phyloP scores from a whole-genome alignment of 148 eudicot genomes.

The Vaccinium corymbosum region DNA sequence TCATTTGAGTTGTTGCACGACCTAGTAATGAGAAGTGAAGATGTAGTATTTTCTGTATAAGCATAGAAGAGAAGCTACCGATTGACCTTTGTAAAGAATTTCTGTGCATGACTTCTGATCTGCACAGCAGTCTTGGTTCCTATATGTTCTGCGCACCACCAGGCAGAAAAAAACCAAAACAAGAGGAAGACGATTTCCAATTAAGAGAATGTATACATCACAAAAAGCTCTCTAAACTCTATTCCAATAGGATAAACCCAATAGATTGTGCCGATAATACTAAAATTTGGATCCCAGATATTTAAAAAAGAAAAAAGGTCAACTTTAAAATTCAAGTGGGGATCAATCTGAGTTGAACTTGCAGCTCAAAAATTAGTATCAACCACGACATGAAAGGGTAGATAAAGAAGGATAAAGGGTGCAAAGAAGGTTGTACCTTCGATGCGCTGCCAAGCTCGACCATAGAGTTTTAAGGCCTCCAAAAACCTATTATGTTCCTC shows the following conservation, averaged over 20 bases:
- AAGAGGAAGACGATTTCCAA: conserved; percentile 41
- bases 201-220: conserved; percentile 33
- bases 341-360: conserved; percentile 9
- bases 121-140: conserved; percentile 99
- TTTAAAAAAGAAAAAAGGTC: not conserved
- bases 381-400: not conserved
- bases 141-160: conserved; percentile 74
- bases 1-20: not conserved
- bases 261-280: conserved; percentile 10
- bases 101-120: conserved; percentile 98
- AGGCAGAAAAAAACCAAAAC: conserved; percentile 24
- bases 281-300: conserved; percentile 6
- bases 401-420: not conserved
- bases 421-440: conserved; percentile 56
- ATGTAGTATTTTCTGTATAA: conserved; percentile 10
- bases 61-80: conserved; percentile 42
- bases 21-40: conserved; percentile 5
- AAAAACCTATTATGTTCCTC: conserved; percentile 94
- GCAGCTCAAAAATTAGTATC: conserved; percentile 14
- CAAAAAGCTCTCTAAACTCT: conserved; percentile 6
- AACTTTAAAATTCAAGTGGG: not conserved
- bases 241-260: conserved; percentile 19
- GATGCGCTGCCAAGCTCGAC: conserved; percentile 99
- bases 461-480: conserved; percentile 93
- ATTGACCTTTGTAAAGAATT: conserved; percentile 94